phyloP scores from a whole-genome alignment of 768 basidiomycete genomes.

The Aureoboletus auriporus region DNA sequence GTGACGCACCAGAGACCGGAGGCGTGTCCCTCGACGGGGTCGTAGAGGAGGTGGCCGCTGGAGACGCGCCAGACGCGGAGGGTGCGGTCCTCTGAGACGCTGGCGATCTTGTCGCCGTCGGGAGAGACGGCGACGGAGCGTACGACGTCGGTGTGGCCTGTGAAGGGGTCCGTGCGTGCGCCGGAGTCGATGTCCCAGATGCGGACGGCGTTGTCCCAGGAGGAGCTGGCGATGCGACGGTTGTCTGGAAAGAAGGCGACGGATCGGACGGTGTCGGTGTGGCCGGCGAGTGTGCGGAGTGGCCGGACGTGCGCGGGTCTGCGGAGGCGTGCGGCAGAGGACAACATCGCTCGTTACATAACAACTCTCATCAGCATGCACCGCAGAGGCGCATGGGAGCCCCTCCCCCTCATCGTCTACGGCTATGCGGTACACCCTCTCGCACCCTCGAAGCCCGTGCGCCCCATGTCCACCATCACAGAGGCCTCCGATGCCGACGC shows the following conservation, averaged over 20 bases:
- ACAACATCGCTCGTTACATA: constrained; percentile 12
- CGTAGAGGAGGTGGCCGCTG: constrained; percentile 16
- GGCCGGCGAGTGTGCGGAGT: constrained; percentile 29
- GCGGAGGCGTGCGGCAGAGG: constrained; percentile 17
- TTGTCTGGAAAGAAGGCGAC: constrained; percentile 28
- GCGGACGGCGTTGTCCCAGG: constrained; percentile 24
- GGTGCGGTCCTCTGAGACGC: constrained; percentile 26
- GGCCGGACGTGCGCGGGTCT: constrained; percentile 25
- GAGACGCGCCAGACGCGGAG: constrained; percentile 26
- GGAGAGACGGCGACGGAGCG: constrained; percentile 29
- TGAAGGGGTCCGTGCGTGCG: constrained; percentile 13
- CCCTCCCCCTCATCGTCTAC: constrained; percentile 74
- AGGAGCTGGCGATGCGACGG: constrained; percentile 21
- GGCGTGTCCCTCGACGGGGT: constrained; percentile 26
- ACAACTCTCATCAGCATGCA: constrained; percentile 20
- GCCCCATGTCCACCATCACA: constrained; percentile 40
- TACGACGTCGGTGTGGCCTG: constrained; percentile 27
- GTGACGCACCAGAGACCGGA: constrained; percentile 27
- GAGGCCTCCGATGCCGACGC: constrained; percentile 57
- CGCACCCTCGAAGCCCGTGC: constrained; percentile 63
- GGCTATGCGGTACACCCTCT: constrained; percentile 89
- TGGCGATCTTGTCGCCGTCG: constrained; percentile 24
- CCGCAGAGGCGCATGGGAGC: constrained; percentile 54
- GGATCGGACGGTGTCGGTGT: constrained; percentile 22
- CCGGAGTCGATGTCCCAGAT: constrained; percentile 26